These are phyloP conservation scores for Magnolia kwangsiensis DNA, from an alignment of 164 flowering plant genomes.

Conservation along the genomic window DNA sequence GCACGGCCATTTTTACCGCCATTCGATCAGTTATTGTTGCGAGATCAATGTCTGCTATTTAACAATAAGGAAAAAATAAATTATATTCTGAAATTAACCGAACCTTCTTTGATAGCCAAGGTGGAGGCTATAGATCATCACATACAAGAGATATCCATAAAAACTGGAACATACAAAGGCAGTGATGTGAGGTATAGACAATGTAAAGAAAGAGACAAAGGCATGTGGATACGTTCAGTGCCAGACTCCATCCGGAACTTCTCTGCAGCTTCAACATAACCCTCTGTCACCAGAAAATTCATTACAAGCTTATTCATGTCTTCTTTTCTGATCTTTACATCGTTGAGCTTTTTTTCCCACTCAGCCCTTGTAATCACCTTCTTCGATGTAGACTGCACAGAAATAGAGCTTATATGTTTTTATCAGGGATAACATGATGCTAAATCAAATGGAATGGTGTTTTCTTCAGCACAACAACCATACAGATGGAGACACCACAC, in stretches of 20 bases:
- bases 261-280: slow-evolving; percentile 81
- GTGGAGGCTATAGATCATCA: neutral
- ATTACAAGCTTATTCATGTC: slow-evolving; percentile 93
- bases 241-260: slow-evolving; percentile 84
- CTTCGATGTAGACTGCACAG: slow-evolving; percentile 58
- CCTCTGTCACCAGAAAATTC: slow-evolving; percentile 96
- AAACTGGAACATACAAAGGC: neutral
- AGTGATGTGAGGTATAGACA: neutral
- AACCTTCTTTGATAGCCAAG: neutral
- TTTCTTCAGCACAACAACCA: neutral
- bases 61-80: slow-evolving; percentile 38
- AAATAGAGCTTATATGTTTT: neutral
- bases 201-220: neutral
- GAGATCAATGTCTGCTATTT: slow-evolving; percentile 83
- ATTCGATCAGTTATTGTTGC: slow-evolving; percentile 83
- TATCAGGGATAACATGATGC: too few relatives aligned
- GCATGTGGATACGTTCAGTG: slow-evolving; percentile 73
- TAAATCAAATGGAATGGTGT: neutral
- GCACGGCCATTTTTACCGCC: slow-evolving; percentile 94
- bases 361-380: slow-evolving; percentile 81
- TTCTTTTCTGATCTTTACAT: slow-evolving; percentile 75
- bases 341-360: slow-evolving; percentile 86
- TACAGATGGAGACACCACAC: neutral
- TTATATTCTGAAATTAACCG: neutral
- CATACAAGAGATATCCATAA: neutral